phyloP scores from a whole-genome alignment of 345 rosid species.

The Lumnitzera racemosa region DNA sequence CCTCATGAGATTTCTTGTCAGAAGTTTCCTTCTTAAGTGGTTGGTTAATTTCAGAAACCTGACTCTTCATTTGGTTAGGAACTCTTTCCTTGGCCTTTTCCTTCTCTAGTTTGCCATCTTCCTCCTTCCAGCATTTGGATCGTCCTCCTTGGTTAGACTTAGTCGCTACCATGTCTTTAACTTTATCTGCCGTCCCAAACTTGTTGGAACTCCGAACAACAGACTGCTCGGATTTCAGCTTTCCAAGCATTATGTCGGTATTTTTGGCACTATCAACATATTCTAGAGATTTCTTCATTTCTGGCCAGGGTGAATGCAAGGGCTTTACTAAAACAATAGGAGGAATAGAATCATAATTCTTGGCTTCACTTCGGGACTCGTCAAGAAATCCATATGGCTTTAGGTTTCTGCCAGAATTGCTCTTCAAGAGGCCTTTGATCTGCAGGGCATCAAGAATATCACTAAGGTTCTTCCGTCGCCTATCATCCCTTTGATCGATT shows the following conservation, averaged over 20 bases:
- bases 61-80: constrained; percentile 25
- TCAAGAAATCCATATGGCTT: constrained; percentile 9
- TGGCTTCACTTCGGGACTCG: neutral
- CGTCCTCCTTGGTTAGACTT: constrained; percentile 28
- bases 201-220: constrained; percentile 11
- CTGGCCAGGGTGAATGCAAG: constrained; percentile 13
- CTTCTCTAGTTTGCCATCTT: constrained; percentile 21
- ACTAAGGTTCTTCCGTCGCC: constrained; percentile 24
- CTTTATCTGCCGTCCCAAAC: constrained; percentile 13
- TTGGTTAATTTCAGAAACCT: constrained; percentile 13
- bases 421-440: constrained; percentile 32
- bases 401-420: constrained; percentile 17
- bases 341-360: constrained; percentile 14
- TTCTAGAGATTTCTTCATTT: constrained; percentile 17
- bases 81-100: constrained; percentile 23
- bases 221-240: constrained; percentile 23
- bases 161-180: constrained; percentile 14
- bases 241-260: constrained; percentile 17
- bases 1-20: constrained; percentile 23
- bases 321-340: constrained; percentile 71
- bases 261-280: constrained; percentile 15
- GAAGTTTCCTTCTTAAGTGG: constrained; percentile 20
- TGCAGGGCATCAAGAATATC: constrained; percentile 47
- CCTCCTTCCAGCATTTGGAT: constrained; percentile 18
- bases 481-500: constrained; percentile 12